Percentiles rank a stretch among this genome's conserved stretches.
phyloP scores from a whole-genome alignment of 2,329 filamentous ascomycete genomes.

The Biscogniauxia sp. region DNA sequence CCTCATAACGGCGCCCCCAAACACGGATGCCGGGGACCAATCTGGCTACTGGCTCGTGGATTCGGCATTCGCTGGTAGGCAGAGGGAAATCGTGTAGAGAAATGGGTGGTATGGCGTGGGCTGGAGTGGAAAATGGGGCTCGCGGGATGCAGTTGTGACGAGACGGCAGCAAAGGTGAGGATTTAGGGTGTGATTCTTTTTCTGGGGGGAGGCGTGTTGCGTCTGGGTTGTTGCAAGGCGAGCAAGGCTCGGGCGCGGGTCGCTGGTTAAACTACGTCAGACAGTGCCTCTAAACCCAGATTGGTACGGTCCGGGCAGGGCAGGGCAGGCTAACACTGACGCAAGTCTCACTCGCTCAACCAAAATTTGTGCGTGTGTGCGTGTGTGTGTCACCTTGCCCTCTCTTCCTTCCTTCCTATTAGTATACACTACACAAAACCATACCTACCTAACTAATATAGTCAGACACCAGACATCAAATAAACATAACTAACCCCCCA shows the following conservation, averaged over 20 bases:
- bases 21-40: constrained; percentile 27
- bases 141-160: background rate
- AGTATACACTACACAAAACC: too few relatives aligned
- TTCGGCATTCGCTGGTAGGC: constrained; percentile 28
- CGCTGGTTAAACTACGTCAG: background rate
- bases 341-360: background rate
- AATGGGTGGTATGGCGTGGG: constrained; percentile 1
- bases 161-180: background rate
- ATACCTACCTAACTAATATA: too few relatives aligned
- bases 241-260: background rate
- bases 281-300: constrained; percentile 10
- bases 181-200: background rate
- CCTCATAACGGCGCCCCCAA: constrained; percentile 31
- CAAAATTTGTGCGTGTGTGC: background rate
- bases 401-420: too few relatives aligned
- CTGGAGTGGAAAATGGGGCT: background rate
- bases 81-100: constrained; percentile 6
- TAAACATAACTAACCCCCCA: too few relatives aligned
- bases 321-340: background rate
- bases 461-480: too few relatives aligned
- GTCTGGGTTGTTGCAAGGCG: background rate
- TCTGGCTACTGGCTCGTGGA: constrained; percentile 28
- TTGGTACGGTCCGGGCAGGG: constrained; percentile 12
- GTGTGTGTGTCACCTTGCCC: too few relatives aligned
- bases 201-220: background rate